Conservation (phyloP, 331 rosid species). For the Malus hybrid region DNA sequence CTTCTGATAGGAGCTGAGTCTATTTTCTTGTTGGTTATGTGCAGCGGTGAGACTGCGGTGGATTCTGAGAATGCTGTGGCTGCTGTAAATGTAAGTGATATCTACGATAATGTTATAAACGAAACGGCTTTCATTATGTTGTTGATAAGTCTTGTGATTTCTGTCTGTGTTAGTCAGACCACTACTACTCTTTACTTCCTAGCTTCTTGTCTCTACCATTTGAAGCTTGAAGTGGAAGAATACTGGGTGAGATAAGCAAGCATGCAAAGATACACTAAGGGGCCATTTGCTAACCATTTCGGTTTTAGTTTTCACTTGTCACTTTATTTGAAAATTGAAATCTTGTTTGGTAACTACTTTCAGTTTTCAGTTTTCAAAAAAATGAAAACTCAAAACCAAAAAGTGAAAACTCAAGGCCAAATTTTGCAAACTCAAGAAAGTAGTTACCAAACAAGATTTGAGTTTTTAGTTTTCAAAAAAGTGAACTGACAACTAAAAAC, state of each 20-base stretch:
- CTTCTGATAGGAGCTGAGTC: constrained; percentile 13
- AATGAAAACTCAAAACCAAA: too few species aligned
- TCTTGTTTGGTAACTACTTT: too few species aligned
- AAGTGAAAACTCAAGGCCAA: too few species aligned
- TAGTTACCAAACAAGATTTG: too few species aligned
- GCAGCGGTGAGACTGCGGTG: constrained; percentile 48
- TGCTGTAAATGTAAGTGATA: constrained; percentile 37
- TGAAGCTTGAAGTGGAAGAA: not conserved
- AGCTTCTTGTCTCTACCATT: not conserved
- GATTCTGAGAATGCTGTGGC: constrained; percentile 36
- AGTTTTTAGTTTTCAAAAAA: too few species aligned
- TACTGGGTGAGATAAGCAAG: not conserved
- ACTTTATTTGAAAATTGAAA: too few species aligned
- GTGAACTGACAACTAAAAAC: too few species aligned
- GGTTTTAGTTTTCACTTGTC: too few species aligned
- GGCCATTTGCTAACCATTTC: too few species aligned
- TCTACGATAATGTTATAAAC: not conserved
- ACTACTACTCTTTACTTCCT: not conserved
- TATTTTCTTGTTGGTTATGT: constrained; percentile 19
- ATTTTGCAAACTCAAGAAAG: too few species aligned
- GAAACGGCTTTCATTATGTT: not conserved
- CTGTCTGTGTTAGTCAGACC: not conserved
- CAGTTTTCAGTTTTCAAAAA: too few species aligned
- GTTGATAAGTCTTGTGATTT: not conserved
- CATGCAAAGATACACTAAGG: not conserved